Conservation (phyloP, 495 filamentous ascomycete species). For the Aspergillus diversus region DNA sequence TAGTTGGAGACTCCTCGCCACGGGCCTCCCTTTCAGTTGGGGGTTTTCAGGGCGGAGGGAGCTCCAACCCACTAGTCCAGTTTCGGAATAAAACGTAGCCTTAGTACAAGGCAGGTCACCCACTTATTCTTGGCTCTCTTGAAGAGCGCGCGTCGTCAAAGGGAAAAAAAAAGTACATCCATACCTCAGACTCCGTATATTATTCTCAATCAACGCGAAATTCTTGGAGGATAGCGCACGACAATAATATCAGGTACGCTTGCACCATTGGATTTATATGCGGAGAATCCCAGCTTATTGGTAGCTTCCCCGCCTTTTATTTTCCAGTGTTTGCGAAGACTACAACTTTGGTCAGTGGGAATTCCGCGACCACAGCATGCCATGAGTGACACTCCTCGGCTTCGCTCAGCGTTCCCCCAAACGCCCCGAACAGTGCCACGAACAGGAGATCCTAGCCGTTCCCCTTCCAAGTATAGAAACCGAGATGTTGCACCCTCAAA, state of each 20-base stretch:
- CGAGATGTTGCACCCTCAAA: conserved; percentile 31
- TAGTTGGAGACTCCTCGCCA: too few relatives aligned
- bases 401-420: conserved; percentile 71
- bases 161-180: neutral
- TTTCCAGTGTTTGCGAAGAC: conserved; percentile 5
- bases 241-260: neutral
- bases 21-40: too few relatives aligned
- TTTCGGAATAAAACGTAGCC: conserved; percentile 8
- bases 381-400: conserved; percentile 75
- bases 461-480: conserved; percentile 35
- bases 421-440: conserved; percentile 57
- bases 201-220: neutral
- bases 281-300: neutral
- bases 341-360: conserved; percentile 18
- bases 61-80: conserved; percentile 17
- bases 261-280: neutral
- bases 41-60: neutral
- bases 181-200: neutral
- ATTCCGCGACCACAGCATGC: conserved; percentile 54
- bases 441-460: conserved; percentile 36
- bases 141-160: neutral
- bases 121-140: neutral
- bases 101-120: too few relatives aligned
- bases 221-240: neutral
- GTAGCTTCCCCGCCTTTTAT: conserved; percentile 17